These are phyloP conservation scores for Leptosphaerulina australis DNA, from an alignment of 2,329 filamentous ascomycete species.

Conservation along the genomic window DNA sequence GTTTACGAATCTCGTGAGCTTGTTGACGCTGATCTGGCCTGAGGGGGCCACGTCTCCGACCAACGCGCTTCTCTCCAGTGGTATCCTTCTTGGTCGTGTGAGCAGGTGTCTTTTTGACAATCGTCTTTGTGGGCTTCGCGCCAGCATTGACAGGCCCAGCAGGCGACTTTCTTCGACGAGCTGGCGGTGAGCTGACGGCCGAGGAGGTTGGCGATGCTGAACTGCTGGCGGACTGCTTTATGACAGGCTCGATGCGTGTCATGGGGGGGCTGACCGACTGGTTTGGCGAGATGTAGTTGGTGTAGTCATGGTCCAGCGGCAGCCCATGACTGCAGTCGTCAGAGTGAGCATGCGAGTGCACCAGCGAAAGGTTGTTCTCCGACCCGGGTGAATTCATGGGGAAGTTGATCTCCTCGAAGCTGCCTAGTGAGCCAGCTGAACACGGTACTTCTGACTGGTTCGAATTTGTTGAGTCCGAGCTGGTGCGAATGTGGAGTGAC, in stretches of 20 bases:
- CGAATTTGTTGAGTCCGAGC: conserved; percentile 86
- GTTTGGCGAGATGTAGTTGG: conserved; percentile 51
- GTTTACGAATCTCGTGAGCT: conserved; percentile 93
- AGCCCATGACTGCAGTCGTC: conserved; percentile 35
- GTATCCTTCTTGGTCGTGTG: conserved; percentile 75
- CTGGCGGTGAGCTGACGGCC: conserved; percentile 61
- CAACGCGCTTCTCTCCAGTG: conserved; percentile 84
- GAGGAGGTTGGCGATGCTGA: conserved; percentile 65
- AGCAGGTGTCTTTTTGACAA: conserved; percentile 76
- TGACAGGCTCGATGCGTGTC: conserved; percentile 70
- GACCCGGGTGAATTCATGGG: conserved; percentile 83
- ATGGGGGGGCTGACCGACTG: conserved; percentile 70
- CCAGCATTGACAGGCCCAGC: conserved; percentile 30
- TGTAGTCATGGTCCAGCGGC: conserved; percentile 39
- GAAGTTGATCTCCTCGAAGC: conserved; percentile 76
- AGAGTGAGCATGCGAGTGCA: conserved; percentile 33
- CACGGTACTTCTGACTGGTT: conserved; percentile 67
- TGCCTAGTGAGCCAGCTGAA: conserved; percentile 73
- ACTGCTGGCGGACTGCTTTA: conserved; percentile 67
- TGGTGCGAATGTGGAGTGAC: conserved; percentile 83
- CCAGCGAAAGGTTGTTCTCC: conserved; percentile 55
- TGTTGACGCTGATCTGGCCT: conserved; percentile 94
- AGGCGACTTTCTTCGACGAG: conserved; percentile 74
- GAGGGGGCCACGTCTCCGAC: conserved; percentile 85
- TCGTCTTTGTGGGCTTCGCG: conserved; percentile 81